Percentiles rank a stretch among this genome's conserved stretches.
These are phyloP conservation scores for Artemisia annua DNA, from an alignment of 129 eudicot genomes.

Conservation along the genomic window DNA sequence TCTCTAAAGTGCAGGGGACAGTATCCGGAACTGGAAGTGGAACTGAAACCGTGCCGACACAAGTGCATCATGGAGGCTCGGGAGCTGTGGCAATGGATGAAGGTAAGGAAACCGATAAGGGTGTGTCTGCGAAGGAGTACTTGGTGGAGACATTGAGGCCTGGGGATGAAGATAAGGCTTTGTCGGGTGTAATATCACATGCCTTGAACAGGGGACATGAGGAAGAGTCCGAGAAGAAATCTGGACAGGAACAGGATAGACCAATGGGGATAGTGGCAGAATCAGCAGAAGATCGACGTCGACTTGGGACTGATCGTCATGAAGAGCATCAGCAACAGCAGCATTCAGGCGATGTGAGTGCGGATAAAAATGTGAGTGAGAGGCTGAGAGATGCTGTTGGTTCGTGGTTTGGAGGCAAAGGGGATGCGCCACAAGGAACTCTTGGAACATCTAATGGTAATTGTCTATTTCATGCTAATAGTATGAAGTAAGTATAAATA, in stretches of 20 bases:
- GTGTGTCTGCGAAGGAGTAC: conserved; percentile 52
- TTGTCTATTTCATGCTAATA: background rate
- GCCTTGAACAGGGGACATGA: conserved; percentile 35
- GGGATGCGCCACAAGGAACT: too few relatives aligned
- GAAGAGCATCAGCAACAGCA: background rate
- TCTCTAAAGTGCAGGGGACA: conserved; percentile 40
- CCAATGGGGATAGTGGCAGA: conserved; percentile 61
- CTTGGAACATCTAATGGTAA: conserved; percentile 38
- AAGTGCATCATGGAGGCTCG: background rate
- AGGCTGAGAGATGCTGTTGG: conserved; percentile 42
- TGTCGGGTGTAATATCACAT: conserved; percentile 54
- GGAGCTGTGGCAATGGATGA: background rate
- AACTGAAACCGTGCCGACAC: conserved; percentile 6
- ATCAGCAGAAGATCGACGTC: conserved; percentile 57
- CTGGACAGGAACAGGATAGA: conserved; percentile 8
- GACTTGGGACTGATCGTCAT: conserved; percentile 33
- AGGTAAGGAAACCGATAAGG: conserved; percentile 36
- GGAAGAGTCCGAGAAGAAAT: background rate
- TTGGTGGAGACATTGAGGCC: conserved; percentile 67
- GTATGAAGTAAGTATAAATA: background rate
- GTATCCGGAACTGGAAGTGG: conserved; percentile 28
- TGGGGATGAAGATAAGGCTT: conserved; percentile 70
- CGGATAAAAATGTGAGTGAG: conserved; percentile 44
- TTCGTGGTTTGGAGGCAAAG: too few relatives aligned
- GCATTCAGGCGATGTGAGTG: conserved; percentile 34